Conservation (phyloP, 2,329 filamentous ascomycete species). For the Chrysoporthe cubensis region DNA sequence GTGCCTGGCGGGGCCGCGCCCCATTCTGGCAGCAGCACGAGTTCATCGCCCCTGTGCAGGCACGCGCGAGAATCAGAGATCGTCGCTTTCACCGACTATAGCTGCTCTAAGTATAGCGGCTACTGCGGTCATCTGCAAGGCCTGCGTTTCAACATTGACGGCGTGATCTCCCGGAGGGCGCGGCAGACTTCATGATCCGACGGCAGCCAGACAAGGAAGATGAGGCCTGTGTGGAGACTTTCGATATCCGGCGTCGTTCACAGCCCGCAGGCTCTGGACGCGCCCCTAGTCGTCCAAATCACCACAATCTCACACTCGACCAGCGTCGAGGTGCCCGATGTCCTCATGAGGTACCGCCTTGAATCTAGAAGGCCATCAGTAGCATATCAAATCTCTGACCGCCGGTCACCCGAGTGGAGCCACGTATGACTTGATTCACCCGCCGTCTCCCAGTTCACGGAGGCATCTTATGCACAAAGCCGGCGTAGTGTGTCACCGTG, state of each 20-base stretch:
- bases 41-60: not conserved
- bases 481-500: not conserved
- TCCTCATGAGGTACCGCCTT: not conserved
- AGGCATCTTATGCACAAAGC: not conserved
- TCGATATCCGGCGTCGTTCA: not conserved
- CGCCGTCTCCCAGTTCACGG: not conserved
- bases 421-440: not conserved
- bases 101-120: not conserved
- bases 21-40: conserved; percentile 8
- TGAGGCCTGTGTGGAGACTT: not conserved
- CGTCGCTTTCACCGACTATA: conserved; percentile 5
- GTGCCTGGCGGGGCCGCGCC: not conserved
- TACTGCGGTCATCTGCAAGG: conserved; percentile 15
- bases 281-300: not conserved
- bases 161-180: conserved; percentile 12
- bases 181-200: not conserved
- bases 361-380: not conserved
- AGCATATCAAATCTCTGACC: not conserved
- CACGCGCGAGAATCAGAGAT: not conserved
- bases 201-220: not conserved
- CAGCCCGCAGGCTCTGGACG: not conserved
- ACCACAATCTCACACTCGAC: not conserved
- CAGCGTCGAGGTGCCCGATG: not conserved
- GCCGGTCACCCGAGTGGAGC: conserved; percentile 7
- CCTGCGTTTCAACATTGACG: conserved; percentile 11